Conservation (phyloP, 1,284 basidiomycete species). For the Wallemia hederae region DNA sequence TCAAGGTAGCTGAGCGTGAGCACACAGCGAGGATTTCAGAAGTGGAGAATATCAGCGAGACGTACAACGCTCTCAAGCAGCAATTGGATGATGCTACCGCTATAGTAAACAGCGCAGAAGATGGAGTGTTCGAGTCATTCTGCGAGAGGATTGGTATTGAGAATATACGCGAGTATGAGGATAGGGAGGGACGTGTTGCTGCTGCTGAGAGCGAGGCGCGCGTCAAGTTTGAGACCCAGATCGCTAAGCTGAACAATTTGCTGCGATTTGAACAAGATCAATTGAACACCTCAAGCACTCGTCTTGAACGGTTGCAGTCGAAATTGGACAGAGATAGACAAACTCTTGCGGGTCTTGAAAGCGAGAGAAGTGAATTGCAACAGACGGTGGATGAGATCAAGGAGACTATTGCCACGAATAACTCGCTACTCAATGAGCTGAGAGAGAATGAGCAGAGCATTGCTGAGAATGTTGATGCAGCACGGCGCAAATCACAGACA, state of each 20-base stretch:
- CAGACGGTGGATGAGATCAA: conserved; percentile 46
- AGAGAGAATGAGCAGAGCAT: not conserved
- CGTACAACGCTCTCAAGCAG: conserved; percentile 25
- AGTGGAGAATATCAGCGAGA: conserved; percentile 22
- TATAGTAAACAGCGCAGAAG: conserved; percentile 46
- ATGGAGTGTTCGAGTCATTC: conserved; percentile 47
- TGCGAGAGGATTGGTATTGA: conserved; percentile 49
- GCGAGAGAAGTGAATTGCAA: conserved; percentile 30
- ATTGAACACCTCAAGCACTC: not conserved
- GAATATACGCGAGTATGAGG: conserved; percentile 82
- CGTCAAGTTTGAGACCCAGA: conserved; percentile 57
- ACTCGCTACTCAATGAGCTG: conserved; percentile 25
- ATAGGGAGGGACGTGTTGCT: conserved; percentile 59
- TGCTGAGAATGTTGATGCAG: not conserved
- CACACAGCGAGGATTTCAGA: conserved; percentile 3
- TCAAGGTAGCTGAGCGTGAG: conserved; percentile 35
- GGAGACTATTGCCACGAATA: conserved; percentile 34
- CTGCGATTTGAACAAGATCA: not conserved
- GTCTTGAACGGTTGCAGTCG: conserved; percentile 27
- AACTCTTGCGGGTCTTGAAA: conserved; percentile 24
- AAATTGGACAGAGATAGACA: conserved; percentile 23
- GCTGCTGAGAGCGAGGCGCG: conserved; percentile 62
- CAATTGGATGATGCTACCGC: conserved; percentile 29
- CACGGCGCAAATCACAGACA: not conserved
- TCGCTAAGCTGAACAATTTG: conserved; percentile 45